Conservation (phyloP, 1,139 yeast species). For the Yamadazyma sp. region DNA sequence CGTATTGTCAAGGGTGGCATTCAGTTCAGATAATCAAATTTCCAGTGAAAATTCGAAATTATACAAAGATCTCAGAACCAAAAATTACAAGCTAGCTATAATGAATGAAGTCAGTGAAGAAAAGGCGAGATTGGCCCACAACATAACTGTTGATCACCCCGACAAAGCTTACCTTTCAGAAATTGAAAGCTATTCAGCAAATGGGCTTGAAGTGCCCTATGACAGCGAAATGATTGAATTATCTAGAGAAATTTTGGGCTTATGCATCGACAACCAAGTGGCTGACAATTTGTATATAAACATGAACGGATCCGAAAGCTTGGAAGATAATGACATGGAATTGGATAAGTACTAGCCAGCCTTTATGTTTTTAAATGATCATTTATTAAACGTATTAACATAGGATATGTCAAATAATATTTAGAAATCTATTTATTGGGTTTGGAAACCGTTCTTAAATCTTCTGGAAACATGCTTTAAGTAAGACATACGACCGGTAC, state of each 20-base stretch:
- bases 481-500: conserved; percentile 99
- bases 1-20: conserved; percentile 56
- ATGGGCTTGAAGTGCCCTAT: conserved; percentile 64
- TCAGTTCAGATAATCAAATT: conserved; percentile 43
- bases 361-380: conserved; percentile 1
- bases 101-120: conserved; percentile 46
- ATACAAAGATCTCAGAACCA: conserved; percentile 27
- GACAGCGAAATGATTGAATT: conserved; percentile 65
- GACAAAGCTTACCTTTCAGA: conserved; percentile 23
- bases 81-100: conserved; percentile 23
- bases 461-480: conserved; percentile 95
- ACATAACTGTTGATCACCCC: conserved; percentile 18
- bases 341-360: conserved; percentile 8
- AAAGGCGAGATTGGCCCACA: conserved; percentile 41
- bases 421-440: conserved; percentile 26
- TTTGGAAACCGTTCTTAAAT: conserved; percentile 99
- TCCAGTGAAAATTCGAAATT: conserved; percentile 36
- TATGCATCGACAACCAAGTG: conserved; percentile 72
- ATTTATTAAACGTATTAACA: conserved; percentile 8
- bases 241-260: conserved; percentile 70
- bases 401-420: conserved; percentile 1
- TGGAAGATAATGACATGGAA: conserved; percentile 25
- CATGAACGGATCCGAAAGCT: conserved; percentile 40
- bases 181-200: conserved; percentile 44
- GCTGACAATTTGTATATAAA: conserved; percentile 73